These are phyloP conservation scores for Naganishia randhawae DNA, from an alignment of 768 basidiomycete species.

Conservation along the genomic window DNA sequence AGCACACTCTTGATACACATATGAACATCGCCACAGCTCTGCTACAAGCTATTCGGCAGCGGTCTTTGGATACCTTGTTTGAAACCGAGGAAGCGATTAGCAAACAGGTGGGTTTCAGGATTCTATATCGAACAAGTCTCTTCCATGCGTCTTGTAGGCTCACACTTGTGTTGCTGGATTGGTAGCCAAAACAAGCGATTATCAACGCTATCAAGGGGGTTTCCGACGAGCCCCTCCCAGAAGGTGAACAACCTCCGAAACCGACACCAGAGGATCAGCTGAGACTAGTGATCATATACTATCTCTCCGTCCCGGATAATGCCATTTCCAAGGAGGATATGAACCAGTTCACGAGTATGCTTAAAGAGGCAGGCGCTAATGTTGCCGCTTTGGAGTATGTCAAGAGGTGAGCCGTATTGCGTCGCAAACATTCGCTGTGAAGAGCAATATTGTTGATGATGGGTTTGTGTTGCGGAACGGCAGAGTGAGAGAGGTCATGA, in stretches of 20 bases:
- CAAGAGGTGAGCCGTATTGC: slow-evolving; percentile 54
- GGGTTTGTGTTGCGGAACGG: background rate
- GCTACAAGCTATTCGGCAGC: slow-evolving; percentile 88
- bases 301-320: slow-evolving; percentile 78
- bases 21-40: slow-evolving; percentile 98
- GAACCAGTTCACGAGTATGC: slow-evolving; percentile 76
- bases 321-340: slow-evolving; percentile 82
- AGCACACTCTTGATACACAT: slow-evolving; percentile 93
- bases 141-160: too few species aligned
- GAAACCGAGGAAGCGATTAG: slow-evolving; percentile 86
- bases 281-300: slow-evolving; percentile 90
- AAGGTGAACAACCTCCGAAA: slow-evolving; percentile 57
- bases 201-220: slow-evolving; percentile 75
- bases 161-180: background rate
- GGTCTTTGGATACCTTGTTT: slow-evolving; percentile 94
- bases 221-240: slow-evolving; percentile 52
- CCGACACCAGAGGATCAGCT: slow-evolving; percentile 80
- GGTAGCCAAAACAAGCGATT: slow-evolving; percentile 59
- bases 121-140: too few species aligned
- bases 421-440: background rate
- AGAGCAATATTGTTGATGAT: background rate
- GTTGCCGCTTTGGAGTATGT: slow-evolving; percentile 79
- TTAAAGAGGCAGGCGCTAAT: slow-evolving; percentile 77
- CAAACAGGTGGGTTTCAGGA: slow-evolving; percentile 74
- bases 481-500: slow-evolving; percentile 78